phyloP scores from a whole-genome alignment of 208 protist genomes.

The Naegleria gruberi region DNA sequence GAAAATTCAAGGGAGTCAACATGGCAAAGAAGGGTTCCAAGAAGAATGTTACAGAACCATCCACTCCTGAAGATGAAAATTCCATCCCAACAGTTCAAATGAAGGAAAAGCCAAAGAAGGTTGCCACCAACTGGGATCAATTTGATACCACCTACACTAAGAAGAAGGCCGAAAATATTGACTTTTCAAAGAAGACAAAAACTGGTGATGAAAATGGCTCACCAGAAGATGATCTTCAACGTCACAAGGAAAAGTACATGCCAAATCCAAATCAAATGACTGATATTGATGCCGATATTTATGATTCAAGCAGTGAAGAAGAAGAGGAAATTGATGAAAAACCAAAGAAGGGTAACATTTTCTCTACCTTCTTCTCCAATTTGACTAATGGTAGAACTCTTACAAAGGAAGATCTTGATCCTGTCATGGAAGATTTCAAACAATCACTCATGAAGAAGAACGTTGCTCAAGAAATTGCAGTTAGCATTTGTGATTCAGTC shows the following conservation, averaged over 20 bases:
- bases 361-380: slow-evolving; percentile 61
- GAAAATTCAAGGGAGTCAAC: not conserved
- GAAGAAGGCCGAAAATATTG: not conserved
- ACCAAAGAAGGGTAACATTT: slow-evolving; percentile 48
- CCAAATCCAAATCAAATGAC: slow-evolving; percentile 53
- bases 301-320: slow-evolving; percentile 54
- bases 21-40: not conserved
- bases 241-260: not conserved
- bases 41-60: not conserved
- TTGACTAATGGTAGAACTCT: slow-evolving; percentile 59
- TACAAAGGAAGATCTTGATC: slow-evolving; percentile 69
- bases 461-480: slow-evolving; percentile 90
- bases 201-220: not conserved
- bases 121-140: not conserved
- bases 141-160: not conserved
- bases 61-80: not conserved
- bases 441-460: slow-evolving; percentile 94
- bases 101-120: not conserved
- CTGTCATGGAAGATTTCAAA: slow-evolving; percentile 74
- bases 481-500: slow-evolving; percentile 87
- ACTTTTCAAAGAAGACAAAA: not conserved
- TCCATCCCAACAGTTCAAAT: not conserved
- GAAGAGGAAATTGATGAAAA: slow-evolving; percentile 52
- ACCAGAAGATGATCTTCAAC: not conserved
- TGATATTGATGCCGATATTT: slow-evolving; percentile 63